Evolutionary conservation across 208 protist genomes (phyloP).

Genomic region (Balamuthia mandrillaris): DNA sequence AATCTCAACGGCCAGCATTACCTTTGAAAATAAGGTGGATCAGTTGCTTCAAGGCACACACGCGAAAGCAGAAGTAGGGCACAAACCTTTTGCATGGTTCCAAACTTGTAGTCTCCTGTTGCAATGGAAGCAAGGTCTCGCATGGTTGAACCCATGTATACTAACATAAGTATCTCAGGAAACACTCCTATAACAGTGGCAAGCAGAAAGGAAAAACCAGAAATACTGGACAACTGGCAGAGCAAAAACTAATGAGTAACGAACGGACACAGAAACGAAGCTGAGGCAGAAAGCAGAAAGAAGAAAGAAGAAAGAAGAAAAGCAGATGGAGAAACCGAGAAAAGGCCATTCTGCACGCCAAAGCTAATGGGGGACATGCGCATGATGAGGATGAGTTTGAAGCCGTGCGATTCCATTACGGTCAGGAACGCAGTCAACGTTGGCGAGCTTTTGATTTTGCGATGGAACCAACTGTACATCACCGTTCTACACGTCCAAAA

Average conservation of each 20-base stretch:
- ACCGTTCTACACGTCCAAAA: not conserved
- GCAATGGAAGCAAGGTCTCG: constrained; percentile 10
- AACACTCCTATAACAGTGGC: not conserved
- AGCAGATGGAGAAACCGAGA: no score
- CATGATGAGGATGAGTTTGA: constrained; percentile 26
- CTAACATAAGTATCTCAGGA: constrained; percentile 5
- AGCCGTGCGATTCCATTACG: not conserved
- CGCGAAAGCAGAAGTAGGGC: not conserved
- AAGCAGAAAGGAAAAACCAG: not conserved
- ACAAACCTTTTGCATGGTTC: not conserved
- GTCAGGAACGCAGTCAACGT: not conserved
- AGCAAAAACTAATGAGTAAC: no score
- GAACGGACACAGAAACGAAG: no score
- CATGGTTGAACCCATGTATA: constrained; percentile 26
- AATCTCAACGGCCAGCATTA: constrained; percentile 1
- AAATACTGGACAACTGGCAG: not conserved
- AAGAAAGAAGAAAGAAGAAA: no score
- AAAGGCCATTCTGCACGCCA: constrained; percentile 17
- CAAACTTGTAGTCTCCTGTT: constrained; percentile 6
- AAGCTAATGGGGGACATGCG: constrained; percentile 1
- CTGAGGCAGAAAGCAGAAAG: no score
- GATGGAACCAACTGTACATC: constrained; percentile 9
- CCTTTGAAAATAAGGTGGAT: not conserved
- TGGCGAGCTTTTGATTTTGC: constrained; percentile 5
- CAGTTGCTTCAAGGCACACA: not conserved